Base-by-base conservation (phyloP, 306 rosid species). In the Dryas alaskensis region DNA sequence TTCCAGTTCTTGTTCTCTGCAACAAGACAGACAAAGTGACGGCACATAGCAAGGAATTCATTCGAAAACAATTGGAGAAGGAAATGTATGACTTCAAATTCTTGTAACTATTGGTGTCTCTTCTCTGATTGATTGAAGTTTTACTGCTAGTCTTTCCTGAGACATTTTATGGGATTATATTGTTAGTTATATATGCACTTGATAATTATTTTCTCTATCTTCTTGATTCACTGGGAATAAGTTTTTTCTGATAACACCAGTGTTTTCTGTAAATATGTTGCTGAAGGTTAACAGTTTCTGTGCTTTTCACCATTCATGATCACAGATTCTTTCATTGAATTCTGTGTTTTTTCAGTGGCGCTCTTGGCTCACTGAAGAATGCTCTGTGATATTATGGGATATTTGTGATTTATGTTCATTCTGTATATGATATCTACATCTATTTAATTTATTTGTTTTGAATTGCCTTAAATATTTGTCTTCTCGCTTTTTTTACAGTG, bases 1-100 rank as follows among this genome's bases (percentile, higher is more conserved):
- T 91, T 80, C 96, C 96, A 13, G 71, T 93, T 73, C 89, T 91
- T 69, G 84, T 93, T 82, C 88, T 93, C 60, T 93, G 97, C 92
- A 93, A 93, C 85, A 93, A 93, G 81, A 82, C 96, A 4, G 97
- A 93, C 86, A 91, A 91, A 78, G 97, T 93, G 71, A 91, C 98
- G 67, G 97, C 97, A 19, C 98, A 93, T 81, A 90, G 93, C 59
- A 90, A 93, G 87, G 98, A 90, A 64, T 93, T 93, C 70, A 93
- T 93, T 79, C 81, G 84, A 64, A 89, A 84, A 74, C 98, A 93
- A 85, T 67, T 93, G 75, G 98, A 93, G 84, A 93, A 93, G 79
- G 98, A 93, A 83, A 78, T 93, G 98, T 93, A 93, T 85, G 87
- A 51, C 37, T 79, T 83, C 54, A 19, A 62, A 4, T 74, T 76